Evolutionary conservation across 2,329 filamentous ascomycete species (phyloP), one percentile per base, ranked within the genome.

Genomic region (Colletotrichum noveboracense): DNA sequence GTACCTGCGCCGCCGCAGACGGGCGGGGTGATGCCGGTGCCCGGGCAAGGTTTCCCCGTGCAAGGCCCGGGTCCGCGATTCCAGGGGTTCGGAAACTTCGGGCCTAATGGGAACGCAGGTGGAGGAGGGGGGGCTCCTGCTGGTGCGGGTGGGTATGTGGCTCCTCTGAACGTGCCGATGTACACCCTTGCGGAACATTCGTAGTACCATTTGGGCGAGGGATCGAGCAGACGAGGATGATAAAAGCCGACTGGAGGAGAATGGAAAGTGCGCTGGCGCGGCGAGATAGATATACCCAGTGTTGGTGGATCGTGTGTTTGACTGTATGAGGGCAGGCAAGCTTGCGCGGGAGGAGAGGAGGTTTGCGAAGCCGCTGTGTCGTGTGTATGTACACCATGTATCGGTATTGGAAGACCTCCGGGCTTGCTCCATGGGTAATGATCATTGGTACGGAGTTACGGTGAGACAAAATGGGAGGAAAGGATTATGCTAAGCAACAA

Each of bases 171-270:
- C 30, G 66, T 76, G 52, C 71, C 74, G 8, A 62, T 76, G 71
- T 76, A 70, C 24, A 72, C 62, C 43, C 71, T 72, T 16, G 70
- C 74, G 18, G 74, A 76, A 21, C 75, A 74, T 26, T 76, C 74
- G 7, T 76, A 52, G n/a, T 52, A 52, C n/a, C 43, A 12, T 52
- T 52, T 21, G 12, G 43, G 55, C 55, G 16, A 58, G 55, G 55
- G 24, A 58, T n/a, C 24, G 10, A 52, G 58, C 43, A 68, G 66
- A 56, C 16, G 18, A 30, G 4, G 30, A 48, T 24, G 14, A 14
- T 2, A n/a, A 64, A 34, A 34, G 18, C 26, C 26, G 16, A 26
- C 18, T 14, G n/a, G 34, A 21, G 9, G 68, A 26, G 3, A 61
- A 58, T 48, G 55, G 55, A 58, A 38, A 30, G 36, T 6, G 28